These are phyloP conservation scores for Umbelopsis vinacea DNA, from an alignment of 192 early-diverging fungal genomes.

Conservation along the genomic window DNA sequence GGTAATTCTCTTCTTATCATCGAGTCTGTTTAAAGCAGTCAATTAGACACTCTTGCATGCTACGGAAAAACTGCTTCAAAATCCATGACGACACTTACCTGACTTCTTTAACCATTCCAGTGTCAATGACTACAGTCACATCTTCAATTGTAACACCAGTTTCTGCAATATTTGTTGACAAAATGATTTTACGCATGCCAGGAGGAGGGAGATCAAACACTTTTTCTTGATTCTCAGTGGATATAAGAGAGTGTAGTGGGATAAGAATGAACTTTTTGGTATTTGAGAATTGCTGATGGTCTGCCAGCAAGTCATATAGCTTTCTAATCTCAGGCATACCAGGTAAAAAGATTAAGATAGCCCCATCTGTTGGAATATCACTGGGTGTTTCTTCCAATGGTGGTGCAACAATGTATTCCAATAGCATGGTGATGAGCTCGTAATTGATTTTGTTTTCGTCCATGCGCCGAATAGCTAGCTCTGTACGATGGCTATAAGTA, in stretches of 20 bases:
- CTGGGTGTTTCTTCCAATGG: not conserved
- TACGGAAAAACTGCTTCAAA: not conserved
- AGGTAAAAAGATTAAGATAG: slow-evolving; percentile 76
- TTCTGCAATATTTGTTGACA: slow-evolving; percentile 84
- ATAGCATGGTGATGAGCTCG: slow-evolving; percentile 54
- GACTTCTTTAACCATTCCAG: slow-evolving; percentile 75
- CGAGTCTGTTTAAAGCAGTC: slow-evolving; percentile 42
- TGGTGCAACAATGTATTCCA: slow-evolving; percentile 50
- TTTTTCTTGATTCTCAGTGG: slow-evolving; percentile 65
- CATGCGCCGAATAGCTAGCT: slow-evolving; percentile 51
- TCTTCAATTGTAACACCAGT: slow-evolving; percentile 85
- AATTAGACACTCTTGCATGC: not conserved
- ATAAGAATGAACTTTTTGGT: slow-evolving; percentile 37
- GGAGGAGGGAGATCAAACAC: slow-evolving; percentile 65
- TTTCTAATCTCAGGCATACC: slow-evolving; percentile 74
- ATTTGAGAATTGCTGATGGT: slow-evolving; percentile 51
- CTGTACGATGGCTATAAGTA: slow-evolving; percentile 30
- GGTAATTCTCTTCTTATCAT: slow-evolving; percentile 63
- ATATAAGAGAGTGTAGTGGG: slow-evolving; percentile 64
- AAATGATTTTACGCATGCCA: slow-evolving; percentile 71
- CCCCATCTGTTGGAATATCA: slow-evolving; percentile 60
- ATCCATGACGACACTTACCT: slow-evolving; percentile 46
- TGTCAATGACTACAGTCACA: slow-evolving; percentile 80
- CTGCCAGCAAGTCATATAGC: slow-evolving; percentile 56
- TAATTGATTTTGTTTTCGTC: slow-evolving; percentile 59